phyloP scores from a whole-genome alignment of 768 basidiomycete genomes.

The Boletus edulis region DNA sequence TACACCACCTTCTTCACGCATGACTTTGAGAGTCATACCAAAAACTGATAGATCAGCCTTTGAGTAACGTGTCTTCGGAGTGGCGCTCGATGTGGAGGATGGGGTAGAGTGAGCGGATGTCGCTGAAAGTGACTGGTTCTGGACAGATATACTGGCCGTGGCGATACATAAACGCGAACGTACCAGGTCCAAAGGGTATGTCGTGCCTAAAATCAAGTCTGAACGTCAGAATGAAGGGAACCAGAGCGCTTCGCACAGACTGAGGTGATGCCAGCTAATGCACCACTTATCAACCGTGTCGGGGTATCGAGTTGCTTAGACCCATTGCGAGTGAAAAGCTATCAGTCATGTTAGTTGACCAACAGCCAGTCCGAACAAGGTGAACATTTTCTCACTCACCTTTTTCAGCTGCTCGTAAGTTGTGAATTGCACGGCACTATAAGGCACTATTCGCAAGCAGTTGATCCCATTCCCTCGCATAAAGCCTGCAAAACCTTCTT shows the following conservation, averaged over 20 bases:
- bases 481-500: conserved; percentile 90
- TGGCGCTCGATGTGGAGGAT: conserved; percentile 33
- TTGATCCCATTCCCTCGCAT: conserved; percentile 95
- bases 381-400: conserved; percentile 36
- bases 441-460: conserved; percentile 90
- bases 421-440: conserved; percentile 83
- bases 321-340: conserved; percentile 73
- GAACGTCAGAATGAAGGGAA: conserved; percentile 8
- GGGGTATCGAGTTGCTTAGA: conserved; percentile 83
- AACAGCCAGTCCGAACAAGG: not conserved
- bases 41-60: conserved; percentile 64
- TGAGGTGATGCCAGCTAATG: conserved; percentile 90
- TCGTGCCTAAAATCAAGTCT: conserved; percentile 52
- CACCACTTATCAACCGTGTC: conserved; percentile 80
- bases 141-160: conserved; percentile 68
- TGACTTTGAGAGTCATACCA: conserved; percentile 90
- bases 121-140: conserved; percentile 21
- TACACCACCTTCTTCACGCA: conserved; percentile 90
- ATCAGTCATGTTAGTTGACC: conserved; percentile 28
- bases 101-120: conserved; percentile 26
- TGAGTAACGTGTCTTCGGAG: conserved; percentile 37
- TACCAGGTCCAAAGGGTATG: conserved; percentile 93
- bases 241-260: conserved; percentile 63
- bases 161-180: conserved; percentile 91
- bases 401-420: conserved; percentile 92